phyloP scores from a whole-genome alignment of 2,329 filamentous ascomycete species.

The Neurospora sp. region DNA sequence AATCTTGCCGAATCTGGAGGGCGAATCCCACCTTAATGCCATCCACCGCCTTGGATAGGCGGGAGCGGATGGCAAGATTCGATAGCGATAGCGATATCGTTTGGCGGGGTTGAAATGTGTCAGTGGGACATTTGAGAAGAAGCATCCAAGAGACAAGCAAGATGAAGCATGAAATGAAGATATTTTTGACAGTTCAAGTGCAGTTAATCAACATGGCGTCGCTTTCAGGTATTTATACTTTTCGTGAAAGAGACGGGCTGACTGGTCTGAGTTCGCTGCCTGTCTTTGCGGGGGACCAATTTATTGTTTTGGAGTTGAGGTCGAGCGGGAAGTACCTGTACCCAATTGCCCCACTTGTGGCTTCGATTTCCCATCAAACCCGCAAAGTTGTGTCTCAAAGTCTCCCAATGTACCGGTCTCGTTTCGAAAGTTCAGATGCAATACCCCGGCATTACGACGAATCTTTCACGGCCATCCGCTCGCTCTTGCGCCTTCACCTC shows the following conservation, averaged over 20 bases:
- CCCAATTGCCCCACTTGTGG: background rate
- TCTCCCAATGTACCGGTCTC: background rate
- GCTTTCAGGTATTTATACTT: slow-evolving; percentile 2
- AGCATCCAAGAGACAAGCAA: slow-evolving; percentile 4
- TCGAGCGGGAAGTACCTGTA: background rate
- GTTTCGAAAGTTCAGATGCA: background rate
- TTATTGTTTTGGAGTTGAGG: slow-evolving; percentile 1
- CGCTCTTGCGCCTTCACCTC: background rate
- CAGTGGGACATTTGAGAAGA: background rate
- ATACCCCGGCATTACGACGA: slow-evolving; percentile 1
- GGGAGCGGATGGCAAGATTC: background rate
- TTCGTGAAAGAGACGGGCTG: background rate
- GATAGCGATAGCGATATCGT: background rate
- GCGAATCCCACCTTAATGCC: background rate
- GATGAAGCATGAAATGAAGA: slow-evolving; percentile 1
- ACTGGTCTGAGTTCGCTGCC: slow-evolving; percentile 6
- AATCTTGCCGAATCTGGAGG: background rate
- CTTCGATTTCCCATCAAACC: slow-evolving; percentile 2
- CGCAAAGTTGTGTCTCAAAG: background rate
- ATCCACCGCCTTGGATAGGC: background rate
- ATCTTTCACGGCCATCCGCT: background rate
- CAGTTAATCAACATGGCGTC: background rate
- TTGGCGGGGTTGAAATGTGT: background rate
- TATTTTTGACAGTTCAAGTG: background rate
- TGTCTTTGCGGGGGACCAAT: background rate